Base-by-base conservation (phyloP, 2,329 filamentous ascomycete species). In the Beauveria sp. region DNA sequence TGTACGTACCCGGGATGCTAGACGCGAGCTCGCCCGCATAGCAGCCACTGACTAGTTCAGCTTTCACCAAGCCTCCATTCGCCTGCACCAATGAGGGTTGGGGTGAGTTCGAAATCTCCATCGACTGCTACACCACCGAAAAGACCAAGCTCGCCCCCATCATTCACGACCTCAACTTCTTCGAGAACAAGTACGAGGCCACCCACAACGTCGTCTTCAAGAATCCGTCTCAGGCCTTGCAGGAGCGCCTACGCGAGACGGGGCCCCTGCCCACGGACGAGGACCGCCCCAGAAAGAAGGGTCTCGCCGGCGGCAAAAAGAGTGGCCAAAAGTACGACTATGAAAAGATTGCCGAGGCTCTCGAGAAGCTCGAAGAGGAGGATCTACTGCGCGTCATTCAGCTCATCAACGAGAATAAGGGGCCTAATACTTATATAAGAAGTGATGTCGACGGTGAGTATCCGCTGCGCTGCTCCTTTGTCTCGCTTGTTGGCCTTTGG, bases 401-500 rank as follows among this genome's bases (percentile, higher is more conserved):
- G 78, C 88, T 99, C 84, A 93, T 99, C 64, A 94, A 97, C 74
- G 94, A 99, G 77, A 91, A 97, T 78, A 97, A 97, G 81, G 87
- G 85, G 1, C 85, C 91, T 6, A 92, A 96, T 65, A 97, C 93
- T 1, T 97, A 96, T 77, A 96, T 93, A 55, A 92, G 96, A 79
- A 97, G 97, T 69, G 96, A 99, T 75, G 85, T 97, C 62, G 94
- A 99, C 70, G 89, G 91, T 96, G 78, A 78, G 88, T 83, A 48
- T 61, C 30, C 53, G 46, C 62, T 40, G n/a, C 37, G 3, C 34
- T 16, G 26, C 44, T 44, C 57, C 61, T 64, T 64, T 65, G 41
- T 58, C 40, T 43, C 43, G 50, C 54, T 61, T 54, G 51, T 55
- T 52, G 51, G 37, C 55, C 28, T 62, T 68, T 67, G 67, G 65